phyloP scores from a whole-genome alignment of 2,329 filamentous ascomycete genomes.

The Sclerotinia trifoliorum region DNA sequence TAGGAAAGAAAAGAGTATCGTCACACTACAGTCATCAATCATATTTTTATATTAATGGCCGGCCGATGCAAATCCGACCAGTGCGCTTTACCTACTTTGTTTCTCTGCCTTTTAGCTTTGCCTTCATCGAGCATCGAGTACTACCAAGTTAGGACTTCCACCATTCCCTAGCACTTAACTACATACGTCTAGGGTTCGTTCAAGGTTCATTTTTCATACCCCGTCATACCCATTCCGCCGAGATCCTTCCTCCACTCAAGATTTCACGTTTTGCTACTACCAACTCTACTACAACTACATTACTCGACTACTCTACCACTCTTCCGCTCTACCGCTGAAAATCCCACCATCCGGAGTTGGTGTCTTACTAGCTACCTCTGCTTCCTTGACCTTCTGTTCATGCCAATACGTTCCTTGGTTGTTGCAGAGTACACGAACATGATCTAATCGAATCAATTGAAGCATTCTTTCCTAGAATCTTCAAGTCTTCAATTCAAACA shows the following conservation, averaged over 20 bases:
- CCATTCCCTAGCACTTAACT: background rate
- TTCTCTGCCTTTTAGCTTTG: background rate
- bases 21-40: constrained; percentile 1
- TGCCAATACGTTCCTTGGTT: constrained; percentile 3
- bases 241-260: constrained; percentile 3
- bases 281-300: no score
- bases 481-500: background rate
- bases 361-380: background rate
- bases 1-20: background rate
- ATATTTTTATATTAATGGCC: background rate
- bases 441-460: background rate
- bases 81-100: background rate
- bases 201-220: background rate
- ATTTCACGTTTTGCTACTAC: background rate
- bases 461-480: constrained; percentile 1
- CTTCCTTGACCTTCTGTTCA: background rate
- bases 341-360: background rate
- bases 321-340: background rate
- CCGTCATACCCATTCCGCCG: constrained; percentile 8
- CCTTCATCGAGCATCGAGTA: background rate
- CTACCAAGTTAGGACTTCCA: background rate
- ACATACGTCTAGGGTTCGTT: background rate
- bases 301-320: no score
- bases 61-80: background rate
- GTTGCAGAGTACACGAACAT: background rate